phyloP scores from a whole-genome alignment of 2,329 filamentous ascomycete genomes.

The Thielaviopsis euricoi region DNA sequence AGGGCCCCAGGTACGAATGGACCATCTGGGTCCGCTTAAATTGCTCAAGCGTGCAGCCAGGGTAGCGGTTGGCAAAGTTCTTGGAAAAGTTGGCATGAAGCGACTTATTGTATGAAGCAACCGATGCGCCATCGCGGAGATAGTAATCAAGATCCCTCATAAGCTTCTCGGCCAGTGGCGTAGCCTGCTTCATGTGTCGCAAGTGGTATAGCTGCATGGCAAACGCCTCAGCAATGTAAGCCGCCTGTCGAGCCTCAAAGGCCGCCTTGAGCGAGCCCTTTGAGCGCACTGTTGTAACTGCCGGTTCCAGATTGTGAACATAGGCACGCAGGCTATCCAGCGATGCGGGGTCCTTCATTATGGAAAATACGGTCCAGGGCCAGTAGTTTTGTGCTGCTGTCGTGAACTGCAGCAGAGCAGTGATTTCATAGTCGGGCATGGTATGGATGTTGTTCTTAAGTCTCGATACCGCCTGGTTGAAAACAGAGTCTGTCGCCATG shows the following conservation, averaged over 20 bases:
- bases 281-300: constrained; percentile 34
- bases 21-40: constrained; percentile 63
- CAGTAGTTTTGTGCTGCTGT: constrained; percentile 82
- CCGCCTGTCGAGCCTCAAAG: constrained; percentile 54
- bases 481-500: constrained; percentile 42
- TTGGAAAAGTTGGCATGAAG: constrained; percentile 70
- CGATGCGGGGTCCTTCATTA: constrained; percentile 59
- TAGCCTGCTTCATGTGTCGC: constrained; percentile 55
- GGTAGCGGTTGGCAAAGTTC: constrained; percentile 69
- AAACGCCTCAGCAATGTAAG: constrained; percentile 71
- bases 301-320: constrained; percentile 40
- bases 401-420: constrained; percentile 74
- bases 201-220: constrained; percentile 82
- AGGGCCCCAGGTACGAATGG: constrained; percentile 47
- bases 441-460: constrained; percentile 45
- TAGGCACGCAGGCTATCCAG: constrained; percentile 57
- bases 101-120: constrained; percentile 74
- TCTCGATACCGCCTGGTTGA: constrained; percentile 56
- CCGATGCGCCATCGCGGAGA: constrained; percentile 56
- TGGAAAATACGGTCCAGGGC: constrained; percentile 78
- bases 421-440: constrained; percentile 46
- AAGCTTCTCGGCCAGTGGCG: constrained; percentile 51
- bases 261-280: constrained; percentile 37
- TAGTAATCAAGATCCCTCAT: constrained; percentile 66
- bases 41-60: constrained; percentile 53